phyloP scores from a whole-genome alignment of 305 asterid species.

The Fraxinus floribunda region DNA sequence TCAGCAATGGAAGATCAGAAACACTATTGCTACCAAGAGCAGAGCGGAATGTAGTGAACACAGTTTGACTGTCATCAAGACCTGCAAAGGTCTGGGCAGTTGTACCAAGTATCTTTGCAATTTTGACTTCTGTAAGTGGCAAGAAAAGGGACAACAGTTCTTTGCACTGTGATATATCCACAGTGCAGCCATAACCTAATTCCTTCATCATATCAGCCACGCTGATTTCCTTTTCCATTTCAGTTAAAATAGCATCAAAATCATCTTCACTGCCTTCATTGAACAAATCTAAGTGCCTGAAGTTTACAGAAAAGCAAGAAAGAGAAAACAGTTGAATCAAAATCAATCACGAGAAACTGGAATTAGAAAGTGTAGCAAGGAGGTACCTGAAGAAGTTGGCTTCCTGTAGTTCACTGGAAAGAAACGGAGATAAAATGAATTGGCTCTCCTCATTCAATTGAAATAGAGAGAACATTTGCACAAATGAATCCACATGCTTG shows the following conservation, averaged over 20 bases:
- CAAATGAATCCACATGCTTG: conserved; percentile 77
- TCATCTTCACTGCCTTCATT: conserved; percentile 66
- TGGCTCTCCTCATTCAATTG: conserved; percentile 60
- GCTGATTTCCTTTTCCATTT: conserved; percentile 93
- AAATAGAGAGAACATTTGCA: conserved; percentile 78
- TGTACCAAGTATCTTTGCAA: conserved; percentile 82
- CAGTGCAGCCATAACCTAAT: conserved; percentile 95
- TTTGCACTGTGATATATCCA: conserved; percentile 68
- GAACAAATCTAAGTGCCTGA: conserved; percentile 58
- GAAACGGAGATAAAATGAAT: conserved; percentile 71
- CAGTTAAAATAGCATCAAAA: conserved; percentile 82
- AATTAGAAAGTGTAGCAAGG: neutral
- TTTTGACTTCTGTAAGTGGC: conserved; percentile 69
- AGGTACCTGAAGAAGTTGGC: conserved; percentile 70
- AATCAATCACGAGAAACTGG: neutral
- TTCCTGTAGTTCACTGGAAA: conserved; percentile 61
- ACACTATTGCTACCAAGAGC: conserved; percentile 60
- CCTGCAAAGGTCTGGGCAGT: conserved; percentile 65
- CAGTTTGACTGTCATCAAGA: conserved; percentile 68
- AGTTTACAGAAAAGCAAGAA: conserved; percentile 15
- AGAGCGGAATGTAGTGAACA: conserved; percentile 60
- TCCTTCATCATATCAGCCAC: conserved; percentile 89
- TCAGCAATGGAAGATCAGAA: conserved; percentile 49
- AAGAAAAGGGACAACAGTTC: conserved; percentile 71
- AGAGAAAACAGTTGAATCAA: neutral